These are phyloP conservation scores for Nothophoma quercina DNA, from an alignment of 2,329 filamentous ascomycete genomes.

Conservation along the genomic window DNA sequence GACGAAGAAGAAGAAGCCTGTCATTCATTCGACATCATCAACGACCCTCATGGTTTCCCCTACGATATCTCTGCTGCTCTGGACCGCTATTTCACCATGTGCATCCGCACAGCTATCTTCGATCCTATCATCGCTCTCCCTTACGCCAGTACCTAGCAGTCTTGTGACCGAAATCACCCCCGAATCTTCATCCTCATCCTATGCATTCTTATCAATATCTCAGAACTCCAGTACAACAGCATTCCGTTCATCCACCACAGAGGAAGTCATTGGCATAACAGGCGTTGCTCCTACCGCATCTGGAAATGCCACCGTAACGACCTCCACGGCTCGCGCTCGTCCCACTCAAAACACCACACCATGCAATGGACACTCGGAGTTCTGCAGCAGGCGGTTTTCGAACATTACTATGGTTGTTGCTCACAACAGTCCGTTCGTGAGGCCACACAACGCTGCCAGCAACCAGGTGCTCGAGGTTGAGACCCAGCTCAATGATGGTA, in stretches of 20 bases:
- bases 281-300: constrained; percentile 22
- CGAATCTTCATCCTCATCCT: constrained; percentile 2
- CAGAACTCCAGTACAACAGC: constrained; percentile 24
- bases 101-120: constrained; percentile 25
- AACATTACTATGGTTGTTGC: constrained; percentile 48
- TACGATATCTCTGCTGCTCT: constrained; percentile 13
- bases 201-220: constrained; percentile 12
- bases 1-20: constrained; percentile 3
- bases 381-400: constrained; percentile 43
- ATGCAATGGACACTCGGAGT: constrained; percentile 48
- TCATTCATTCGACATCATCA: constrained; percentile 19
- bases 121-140: constrained; percentile 12
- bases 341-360: constrained; percentile 37
- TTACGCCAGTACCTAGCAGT: constrained; percentile 19
- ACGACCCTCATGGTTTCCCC: constrained; percentile 24
- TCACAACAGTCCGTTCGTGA: constrained; percentile 47
- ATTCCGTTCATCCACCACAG: constrained; percentile 14
- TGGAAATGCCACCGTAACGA: constrained; percentile 16
- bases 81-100: constrained; percentile 12
- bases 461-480: constrained; percentile 41
- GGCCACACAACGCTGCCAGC: constrained; percentile 40
- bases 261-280: constrained; percentile 31
- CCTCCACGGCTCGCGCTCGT: constrained; percentile 18
- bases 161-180: constrained; percentile 1
- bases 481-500: constrained; percentile 45